A percentile compares a stretch with the other conserved stretches of the same genome.
Evolutionary conservation across 371 early-diverging fungal genomes (phyloP).

Genomic region (Actinomortierella ambigua): DNA sequence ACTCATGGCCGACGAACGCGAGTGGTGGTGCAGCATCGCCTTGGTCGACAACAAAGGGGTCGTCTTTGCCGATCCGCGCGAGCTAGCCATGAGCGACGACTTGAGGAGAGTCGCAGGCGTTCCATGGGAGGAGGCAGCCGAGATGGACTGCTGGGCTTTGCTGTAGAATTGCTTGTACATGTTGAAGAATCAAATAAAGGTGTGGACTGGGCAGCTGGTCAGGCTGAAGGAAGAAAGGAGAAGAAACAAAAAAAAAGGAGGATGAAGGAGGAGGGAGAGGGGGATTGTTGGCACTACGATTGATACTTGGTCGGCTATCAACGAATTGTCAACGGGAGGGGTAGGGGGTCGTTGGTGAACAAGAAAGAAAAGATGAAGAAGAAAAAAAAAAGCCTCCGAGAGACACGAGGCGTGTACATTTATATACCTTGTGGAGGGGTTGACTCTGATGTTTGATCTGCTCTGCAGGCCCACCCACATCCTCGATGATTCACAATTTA

Average conservation of each 20-base stretch:
- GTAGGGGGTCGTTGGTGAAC: conserved; percentile 21
- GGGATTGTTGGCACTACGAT: conserved; percentile 21
- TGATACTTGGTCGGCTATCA: conserved; percentile 50
- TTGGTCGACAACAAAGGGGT: conserved; percentile 29
- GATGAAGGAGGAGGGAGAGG: conserved; percentile 2
- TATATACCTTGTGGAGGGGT: too few species aligned
- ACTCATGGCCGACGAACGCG: conserved; percentile 8
- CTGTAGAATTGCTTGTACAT: conserved; percentile 45
- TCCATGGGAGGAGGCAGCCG: conserved; percentile 19
- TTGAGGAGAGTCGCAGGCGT: conserved; percentile 24
- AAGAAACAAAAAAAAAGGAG: not conserved
- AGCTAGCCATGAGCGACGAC: conserved; percentile 24
- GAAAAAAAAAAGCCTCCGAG: not conserved
- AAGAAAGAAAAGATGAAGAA: conserved; percentile 11
- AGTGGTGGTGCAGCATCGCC: conserved; percentile 41
- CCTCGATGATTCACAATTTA: too few species aligned
- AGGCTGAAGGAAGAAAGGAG: not conserved
- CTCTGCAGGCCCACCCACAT: too few species aligned
- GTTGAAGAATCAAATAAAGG: not conserved
- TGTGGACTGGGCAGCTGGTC: conserved; percentile 7
- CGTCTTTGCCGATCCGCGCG: not conserved
- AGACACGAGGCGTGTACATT: too few species aligned
- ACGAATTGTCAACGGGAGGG: conserved; percentile 25
- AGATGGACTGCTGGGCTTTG: conserved; percentile 29
- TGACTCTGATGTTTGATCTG: too few species aligned